phyloP scores from a whole-genome alignment of 2,329 filamentous ascomycete genomes.

The Teratosphaeria gauchensis region DNA sequence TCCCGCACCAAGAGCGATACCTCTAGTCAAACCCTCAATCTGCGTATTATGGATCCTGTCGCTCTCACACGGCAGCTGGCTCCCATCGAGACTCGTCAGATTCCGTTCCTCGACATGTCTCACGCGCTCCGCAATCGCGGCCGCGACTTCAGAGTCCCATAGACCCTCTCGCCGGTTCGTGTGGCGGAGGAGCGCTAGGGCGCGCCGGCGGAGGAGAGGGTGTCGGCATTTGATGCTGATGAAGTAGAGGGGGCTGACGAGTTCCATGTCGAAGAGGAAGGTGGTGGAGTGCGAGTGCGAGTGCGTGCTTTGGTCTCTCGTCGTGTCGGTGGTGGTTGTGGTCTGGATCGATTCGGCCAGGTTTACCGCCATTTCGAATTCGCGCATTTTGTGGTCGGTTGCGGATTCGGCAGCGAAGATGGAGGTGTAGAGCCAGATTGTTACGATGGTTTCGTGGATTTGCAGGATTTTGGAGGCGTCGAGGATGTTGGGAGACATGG shows the following conservation, averaged over 20 bases:
- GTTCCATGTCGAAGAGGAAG: conserved; percentile 20
- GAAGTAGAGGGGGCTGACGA: conserved; percentile 16
- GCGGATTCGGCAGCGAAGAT: too few relatives aligned
- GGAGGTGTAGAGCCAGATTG: too few relatives aligned
- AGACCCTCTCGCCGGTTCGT: conserved; percentile 11
- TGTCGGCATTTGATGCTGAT: conserved; percentile 18
- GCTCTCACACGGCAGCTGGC: too few relatives aligned
- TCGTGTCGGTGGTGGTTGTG: conserved; percentile 3
- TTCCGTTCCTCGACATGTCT: background rate
- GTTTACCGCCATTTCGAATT: conserved; percentile 3
- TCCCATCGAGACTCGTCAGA: too few relatives aligned
- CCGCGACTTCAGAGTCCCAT: conserved; percentile 9
- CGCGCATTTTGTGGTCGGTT: too few relatives aligned
- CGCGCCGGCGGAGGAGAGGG: conserved; percentile 8
- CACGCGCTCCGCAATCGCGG: conserved; percentile 9
- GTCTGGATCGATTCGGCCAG: conserved; percentile 7
- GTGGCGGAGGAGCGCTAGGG: conserved; percentile 5
- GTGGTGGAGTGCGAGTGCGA: conserved; percentile 2
- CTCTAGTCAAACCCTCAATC: too few relatives aligned
- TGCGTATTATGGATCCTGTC: too few relatives aligned
- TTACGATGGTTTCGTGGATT: too few relatives aligned
- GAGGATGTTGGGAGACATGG: too few relatives aligned
- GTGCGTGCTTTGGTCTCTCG: background rate
- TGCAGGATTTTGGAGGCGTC: too few relatives aligned
- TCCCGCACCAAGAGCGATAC: too few relatives aligned